Percentiles rank a stretch among this genome's conserved stretches.
Evolutionary conservation across 352 stramenopile genomes (phyloP).

Genomic region (Elongisporangium undulatum): DNA sequence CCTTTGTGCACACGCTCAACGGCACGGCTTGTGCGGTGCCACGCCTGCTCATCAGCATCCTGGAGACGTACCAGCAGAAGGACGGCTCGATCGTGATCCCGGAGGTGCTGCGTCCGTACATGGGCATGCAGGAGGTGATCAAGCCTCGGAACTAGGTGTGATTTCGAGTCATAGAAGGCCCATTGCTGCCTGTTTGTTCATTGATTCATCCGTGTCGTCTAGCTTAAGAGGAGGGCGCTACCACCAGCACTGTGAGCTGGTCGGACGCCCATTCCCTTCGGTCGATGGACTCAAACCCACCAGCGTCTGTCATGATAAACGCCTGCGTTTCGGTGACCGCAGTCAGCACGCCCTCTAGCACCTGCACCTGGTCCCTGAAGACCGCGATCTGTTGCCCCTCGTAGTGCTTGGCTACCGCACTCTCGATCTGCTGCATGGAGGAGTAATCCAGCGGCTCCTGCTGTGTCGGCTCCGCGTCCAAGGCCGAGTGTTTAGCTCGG

Average conservation of each 20-base stretch:
- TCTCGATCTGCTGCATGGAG: not conserved
- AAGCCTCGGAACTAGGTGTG: slow-evolving; percentile 3
- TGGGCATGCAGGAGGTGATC: slow-evolving; percentile 74
- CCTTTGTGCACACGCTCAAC: slow-evolving; percentile 89
- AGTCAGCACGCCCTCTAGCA: slow-evolving; percentile 42
- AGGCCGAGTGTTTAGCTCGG: not conserved
- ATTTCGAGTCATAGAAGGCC: not conserved
- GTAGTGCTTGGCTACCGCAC: slow-evolving; percentile 1
- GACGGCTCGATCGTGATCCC: slow-evolving; percentile 80
- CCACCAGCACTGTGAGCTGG: slow-evolving; percentile 17
- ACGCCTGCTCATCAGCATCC: slow-evolving; percentile 77
- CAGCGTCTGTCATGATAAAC: slow-evolving; percentile 32
- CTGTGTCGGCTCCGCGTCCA: not conserved
- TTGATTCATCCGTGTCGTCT: not conserved
- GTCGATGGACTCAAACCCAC: slow-evolving; percentile 35
- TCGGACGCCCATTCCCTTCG: slow-evolving; percentile 40
- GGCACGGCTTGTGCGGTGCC: slow-evolving; percentile 80
- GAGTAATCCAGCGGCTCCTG: not conserved
- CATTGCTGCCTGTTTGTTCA: not conserved
- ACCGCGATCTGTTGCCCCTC: slow-evolving; percentile 58
- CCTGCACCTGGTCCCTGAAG: slow-evolving; percentile 13
- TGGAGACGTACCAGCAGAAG: slow-evolving; percentile 81
- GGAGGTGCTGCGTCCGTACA: slow-evolving; percentile 71
- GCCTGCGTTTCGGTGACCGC: slow-evolving; percentile 35
- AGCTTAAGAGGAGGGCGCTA: not conserved